Evolutionary conservation across 2,329 filamentous ascomycete species (phyloP).

Genomic region (Endothia cerciana): DNA sequence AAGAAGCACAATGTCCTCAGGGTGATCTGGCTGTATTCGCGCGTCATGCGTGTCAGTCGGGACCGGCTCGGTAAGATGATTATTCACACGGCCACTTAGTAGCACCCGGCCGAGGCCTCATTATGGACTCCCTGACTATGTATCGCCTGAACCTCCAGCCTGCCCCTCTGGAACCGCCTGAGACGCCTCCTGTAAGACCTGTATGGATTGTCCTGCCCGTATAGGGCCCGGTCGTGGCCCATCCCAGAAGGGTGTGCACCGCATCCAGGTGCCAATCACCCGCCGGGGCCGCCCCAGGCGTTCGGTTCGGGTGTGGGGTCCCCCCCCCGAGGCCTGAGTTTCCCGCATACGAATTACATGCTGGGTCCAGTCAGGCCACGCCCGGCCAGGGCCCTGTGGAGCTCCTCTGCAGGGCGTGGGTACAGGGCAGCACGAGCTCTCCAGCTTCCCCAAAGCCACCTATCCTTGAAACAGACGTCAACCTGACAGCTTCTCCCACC

Average conservation of each 20-base stretch:
- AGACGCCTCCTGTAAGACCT: not conserved
- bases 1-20: not conserved
- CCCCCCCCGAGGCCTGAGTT: not conserved
- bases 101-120: no score
- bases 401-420: slow-evolving; percentile 7
- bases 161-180: not conserved
- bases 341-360: slow-evolving; percentile 4
- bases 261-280: not conserved
- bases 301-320: slow-evolving; percentile 3
- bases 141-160: not conserved
- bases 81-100: no score
- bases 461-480: slow-evolving; percentile 5
- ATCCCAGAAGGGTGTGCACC: not conserved
- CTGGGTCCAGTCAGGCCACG: slow-evolving; percentile 5
- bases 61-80: no score
- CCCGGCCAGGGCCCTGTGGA: not conserved
- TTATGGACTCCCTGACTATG: not conserved
- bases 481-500: not conserved
- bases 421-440: slow-evolving; percentile 2
- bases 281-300: not conserved
- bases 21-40: not conserved
- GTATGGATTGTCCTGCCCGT: no score
- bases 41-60: not conserved
- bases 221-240: no score
- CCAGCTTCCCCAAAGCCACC: not conserved